Evolutionary conservation across 108 stramenopile species (phyloP).

Genomic region (Cyclotella baltica): DNA sequence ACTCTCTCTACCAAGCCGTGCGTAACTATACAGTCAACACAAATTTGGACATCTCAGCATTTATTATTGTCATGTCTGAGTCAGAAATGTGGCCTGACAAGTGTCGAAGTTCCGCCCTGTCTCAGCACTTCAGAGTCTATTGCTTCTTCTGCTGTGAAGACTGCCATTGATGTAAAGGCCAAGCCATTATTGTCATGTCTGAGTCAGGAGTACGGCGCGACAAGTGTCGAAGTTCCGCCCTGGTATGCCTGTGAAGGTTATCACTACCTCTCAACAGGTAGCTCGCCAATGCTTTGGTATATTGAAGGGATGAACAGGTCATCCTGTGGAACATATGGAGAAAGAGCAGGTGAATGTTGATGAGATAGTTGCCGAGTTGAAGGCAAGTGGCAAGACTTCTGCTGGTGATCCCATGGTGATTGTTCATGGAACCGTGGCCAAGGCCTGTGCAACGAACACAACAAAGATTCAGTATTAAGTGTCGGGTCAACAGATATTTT

Average conservation of each 20-base stretch:
- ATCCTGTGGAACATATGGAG: constrained; percentile 69
- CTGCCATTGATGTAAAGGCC: constrained; percentile 94
- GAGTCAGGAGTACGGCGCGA: constrained; percentile 95
- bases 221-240: constrained; percentile 98
- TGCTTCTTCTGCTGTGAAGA: constrained; percentile 97
- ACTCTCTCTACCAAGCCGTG: constrained; percentile 80
- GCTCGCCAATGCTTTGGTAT: constrained; percentile 89
- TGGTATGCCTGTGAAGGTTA: constrained; percentile 80
- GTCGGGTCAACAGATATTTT: too few relatives aligned
- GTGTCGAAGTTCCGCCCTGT: constrained; percentile 97
- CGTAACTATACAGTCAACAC: constrained; percentile 78
- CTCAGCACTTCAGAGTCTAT: constrained; percentile 88
- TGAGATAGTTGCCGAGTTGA: constrained; percentile 77
- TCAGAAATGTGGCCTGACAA: constrained; percentile 93
- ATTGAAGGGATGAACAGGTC: constrained; percentile 78
- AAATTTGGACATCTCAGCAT: constrained; percentile 70
- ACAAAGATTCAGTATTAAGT: constrained; percentile 85
- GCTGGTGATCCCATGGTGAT: constrained; percentile 91
- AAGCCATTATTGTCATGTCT: constrained; percentile 93
- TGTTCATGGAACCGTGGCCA: constrained; percentile 79
- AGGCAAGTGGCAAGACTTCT: constrained; percentile 68
- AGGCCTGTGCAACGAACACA: constrained; percentile 76
- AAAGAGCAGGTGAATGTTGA: constrained; percentile 77
- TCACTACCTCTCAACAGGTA: constrained; percentile 78
- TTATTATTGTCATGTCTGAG: constrained; percentile 95